Percentiles rank a stretch among this genome's conserved stretches.
Conservation (phyloP, 495 filamentous ascomycete genomes). For the Jackrogersella minutella region DNA sequence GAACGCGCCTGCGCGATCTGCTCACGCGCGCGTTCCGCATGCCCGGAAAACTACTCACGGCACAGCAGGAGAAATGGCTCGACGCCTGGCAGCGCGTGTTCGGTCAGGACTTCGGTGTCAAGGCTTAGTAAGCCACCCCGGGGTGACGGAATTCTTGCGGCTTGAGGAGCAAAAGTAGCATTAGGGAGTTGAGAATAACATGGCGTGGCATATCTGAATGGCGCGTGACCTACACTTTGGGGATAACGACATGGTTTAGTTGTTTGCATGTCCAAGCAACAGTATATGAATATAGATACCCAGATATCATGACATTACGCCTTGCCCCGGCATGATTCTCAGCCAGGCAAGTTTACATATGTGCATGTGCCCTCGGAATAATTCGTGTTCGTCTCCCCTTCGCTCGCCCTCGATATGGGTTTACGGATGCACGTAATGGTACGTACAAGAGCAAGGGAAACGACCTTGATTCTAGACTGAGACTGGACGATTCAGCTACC, state of each 20-base stretch:
- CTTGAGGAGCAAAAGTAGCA: not conserved
- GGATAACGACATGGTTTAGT: not conserved
- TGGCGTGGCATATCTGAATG: not conserved
- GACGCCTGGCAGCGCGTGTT: constrained; percentile 70
- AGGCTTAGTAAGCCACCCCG: constrained; percentile 17
- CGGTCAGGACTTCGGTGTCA: constrained; percentile 41
- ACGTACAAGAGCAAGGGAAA: too few relatives aligned
- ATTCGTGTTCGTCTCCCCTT: not conserved
- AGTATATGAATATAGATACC: not conserved
- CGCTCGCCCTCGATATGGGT: not conserved
- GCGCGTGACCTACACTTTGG: not conserved
- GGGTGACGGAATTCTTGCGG: not conserved
- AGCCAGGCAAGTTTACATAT: too few relatives aligned
- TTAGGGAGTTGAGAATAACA: not conserved
- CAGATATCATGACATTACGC: not conserved
- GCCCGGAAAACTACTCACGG: constrained; percentile 73
- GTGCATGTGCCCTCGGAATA: not conserved
- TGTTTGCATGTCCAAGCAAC: not conserved
- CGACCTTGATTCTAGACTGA: not conserved
- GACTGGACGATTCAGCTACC: not conserved
- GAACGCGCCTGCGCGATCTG: constrained; percentile 71
- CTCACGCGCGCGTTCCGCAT: constrained; percentile 72
- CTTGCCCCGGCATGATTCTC: too few relatives aligned
- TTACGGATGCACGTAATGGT: not conserved
- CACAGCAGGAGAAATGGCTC: constrained; percentile 76